Evolutionary conservation across 2,329 filamentous ascomycete species (phyloP).

Genomic region (Cladorrhinum sp.): DNA sequence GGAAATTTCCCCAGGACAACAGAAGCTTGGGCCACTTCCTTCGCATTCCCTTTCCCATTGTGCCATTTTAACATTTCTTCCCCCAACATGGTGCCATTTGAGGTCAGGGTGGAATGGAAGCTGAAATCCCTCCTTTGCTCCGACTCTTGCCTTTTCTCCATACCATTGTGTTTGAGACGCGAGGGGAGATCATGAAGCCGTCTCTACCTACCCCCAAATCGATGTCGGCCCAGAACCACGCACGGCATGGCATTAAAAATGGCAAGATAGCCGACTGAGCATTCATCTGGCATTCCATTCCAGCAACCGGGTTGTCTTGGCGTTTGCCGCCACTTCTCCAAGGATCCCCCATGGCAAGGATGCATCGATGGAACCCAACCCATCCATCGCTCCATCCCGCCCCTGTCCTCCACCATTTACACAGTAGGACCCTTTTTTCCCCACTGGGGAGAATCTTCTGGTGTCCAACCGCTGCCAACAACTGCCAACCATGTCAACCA

Average conservation of each 20-base stretch:
- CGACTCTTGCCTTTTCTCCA: neutral
- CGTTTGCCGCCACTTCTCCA: neutral
- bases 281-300: neutral
- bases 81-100: neutral
- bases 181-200: neutral
- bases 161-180: neutral
- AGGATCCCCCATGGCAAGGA: neutral
- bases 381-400: neutral
- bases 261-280: neutral
- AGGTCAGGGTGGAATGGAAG: neutral
- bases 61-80: neutral
- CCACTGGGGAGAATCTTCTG: no score
- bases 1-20: neutral
- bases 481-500: neutral
- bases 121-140: neutral
- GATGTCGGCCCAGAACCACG: no score
- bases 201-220: neutral
- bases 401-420: constrained; percentile 5
- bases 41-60: no score
- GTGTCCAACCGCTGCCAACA: neutral
- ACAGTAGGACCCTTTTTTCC: neutral
- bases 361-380: neutral
- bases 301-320: neutral
- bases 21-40: neutral
- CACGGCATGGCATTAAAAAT: neutral